These are phyloP conservation scores for Aureobasidium subglaciale DNA, from an alignment of 2,329 filamentous ascomycete species.

Conservation along the genomic window DNA sequence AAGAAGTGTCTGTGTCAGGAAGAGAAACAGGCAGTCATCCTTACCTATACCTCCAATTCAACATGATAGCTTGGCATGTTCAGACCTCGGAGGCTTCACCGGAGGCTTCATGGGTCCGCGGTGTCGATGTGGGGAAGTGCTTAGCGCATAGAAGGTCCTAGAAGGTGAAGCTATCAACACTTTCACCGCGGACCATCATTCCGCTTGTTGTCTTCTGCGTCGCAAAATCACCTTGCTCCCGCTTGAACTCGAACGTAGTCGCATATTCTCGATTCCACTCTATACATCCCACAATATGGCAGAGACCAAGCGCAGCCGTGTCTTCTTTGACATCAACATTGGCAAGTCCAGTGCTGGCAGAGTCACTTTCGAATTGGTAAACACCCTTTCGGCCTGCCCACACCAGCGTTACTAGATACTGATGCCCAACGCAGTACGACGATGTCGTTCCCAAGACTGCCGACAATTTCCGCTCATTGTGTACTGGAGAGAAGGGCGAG, in stretches of 20 bases:
- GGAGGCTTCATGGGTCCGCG: no score
- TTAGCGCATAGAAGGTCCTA: conserved; percentile 8
- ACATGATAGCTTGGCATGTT: no score
- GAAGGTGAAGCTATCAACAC: conserved; percentile 10
- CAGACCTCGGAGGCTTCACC: no score
- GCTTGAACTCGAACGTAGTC: neutral
- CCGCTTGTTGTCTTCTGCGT: neutral
- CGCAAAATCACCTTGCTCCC: neutral
- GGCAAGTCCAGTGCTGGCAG: conserved; percentile 67
- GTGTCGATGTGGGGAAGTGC: neutral
- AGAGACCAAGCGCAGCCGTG: conserved; percentile 55
- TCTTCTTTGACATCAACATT: conserved; percentile 90
- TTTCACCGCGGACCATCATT: neutral
- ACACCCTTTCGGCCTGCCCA: conserved; percentile 23
- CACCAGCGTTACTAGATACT: neutral
- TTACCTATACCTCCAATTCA: no score
- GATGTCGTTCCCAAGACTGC: conserved; percentile 84
- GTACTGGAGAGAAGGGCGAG: conserved; percentile 86
- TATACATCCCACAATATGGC: conserved; percentile 14
- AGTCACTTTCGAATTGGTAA: conserved; percentile 76
- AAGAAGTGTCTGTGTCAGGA: no score
- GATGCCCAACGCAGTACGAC: conserved; percentile 31
- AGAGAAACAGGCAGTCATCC: no score
- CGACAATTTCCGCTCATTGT: conserved; percentile 91
- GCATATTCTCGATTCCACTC: no score